A percentile compares a stretch with the other conserved stretches of the same genome.
phyloP scores from a whole-genome alignment of 371 early-diverging fungal genomes.

The Apophysomyces elegans region DNA sequence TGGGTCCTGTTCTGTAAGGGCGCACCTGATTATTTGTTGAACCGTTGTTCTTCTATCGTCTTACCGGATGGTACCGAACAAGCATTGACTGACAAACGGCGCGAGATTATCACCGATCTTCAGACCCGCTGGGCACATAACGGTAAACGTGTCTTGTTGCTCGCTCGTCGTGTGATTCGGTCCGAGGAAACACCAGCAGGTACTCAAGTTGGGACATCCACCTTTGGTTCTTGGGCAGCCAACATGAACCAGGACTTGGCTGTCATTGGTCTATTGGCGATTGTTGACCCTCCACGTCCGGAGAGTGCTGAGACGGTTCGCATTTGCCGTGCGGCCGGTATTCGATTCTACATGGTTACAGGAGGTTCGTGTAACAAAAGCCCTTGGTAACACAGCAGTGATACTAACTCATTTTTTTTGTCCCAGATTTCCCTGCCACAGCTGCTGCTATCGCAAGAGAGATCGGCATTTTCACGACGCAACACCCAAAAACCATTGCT shows the following conservation, averaged over 20 bases:
- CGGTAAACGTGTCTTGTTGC: constrained; percentile 72
- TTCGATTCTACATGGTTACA: constrained; percentile 80
- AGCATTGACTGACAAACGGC: constrained; percentile 47
- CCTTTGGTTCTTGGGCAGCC: constrained; percentile 35
- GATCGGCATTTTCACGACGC: constrained; percentile 63
- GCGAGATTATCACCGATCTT: constrained; percentile 29
- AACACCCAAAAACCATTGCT: constrained; percentile 44
- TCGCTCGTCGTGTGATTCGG: constrained; percentile 48
- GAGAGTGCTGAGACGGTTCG: constrained; percentile 65
- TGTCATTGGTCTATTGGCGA: constrained; percentile 67
- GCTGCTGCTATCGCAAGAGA: constrained; percentile 75
- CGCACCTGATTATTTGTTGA: constrained; percentile 78
- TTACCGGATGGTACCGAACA: constrained; percentile 43
- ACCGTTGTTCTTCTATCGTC: constrained; percentile 48
- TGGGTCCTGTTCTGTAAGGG: constrained; percentile 70
- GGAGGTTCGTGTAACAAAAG: constrained; percentile 42
- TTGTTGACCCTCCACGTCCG: constrained; percentile 76
- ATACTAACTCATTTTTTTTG: no score
- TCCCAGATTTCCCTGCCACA: constrained; percentile 61
- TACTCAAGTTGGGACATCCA: constrained; percentile 21
- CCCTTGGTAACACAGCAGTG: not conserved
- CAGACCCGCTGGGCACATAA: constrained; percentile 65
- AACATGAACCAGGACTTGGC: constrained; percentile 41
- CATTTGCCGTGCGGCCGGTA: constrained; percentile 65
- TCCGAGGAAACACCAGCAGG: constrained; percentile 27